These are phyloP conservation scores for Pichia sp. DNA, from an alignment of 1,139 yeast genomes.

Conservation along the genomic window DNA sequence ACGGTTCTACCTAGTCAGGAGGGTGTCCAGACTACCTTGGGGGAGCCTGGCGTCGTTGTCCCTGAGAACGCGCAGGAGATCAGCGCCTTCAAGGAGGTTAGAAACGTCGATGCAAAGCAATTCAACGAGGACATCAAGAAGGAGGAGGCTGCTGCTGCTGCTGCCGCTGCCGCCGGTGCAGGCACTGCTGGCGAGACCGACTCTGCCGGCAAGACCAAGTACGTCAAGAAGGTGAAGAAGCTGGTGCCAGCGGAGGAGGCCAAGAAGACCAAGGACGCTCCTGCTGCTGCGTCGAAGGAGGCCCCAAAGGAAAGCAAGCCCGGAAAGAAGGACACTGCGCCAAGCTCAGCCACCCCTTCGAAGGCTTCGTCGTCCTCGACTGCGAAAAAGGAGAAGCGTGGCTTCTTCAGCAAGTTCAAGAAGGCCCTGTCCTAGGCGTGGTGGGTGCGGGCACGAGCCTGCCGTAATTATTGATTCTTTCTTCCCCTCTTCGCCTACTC, in stretches of 20 bases:
- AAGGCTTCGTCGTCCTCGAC: slow-evolving; percentile 8
- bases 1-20: slow-evolving; percentile 48
- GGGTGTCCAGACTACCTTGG: slow-evolving; percentile 41
- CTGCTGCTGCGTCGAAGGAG: slow-evolving; percentile 1
- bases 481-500: neutral
- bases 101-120: slow-evolving; percentile 45
- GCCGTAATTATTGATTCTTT: neutral
- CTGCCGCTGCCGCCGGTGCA: slow-evolving; percentile 9
- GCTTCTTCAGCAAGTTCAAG: slow-evolving; percentile 11
- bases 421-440: slow-evolving; percentile 6
- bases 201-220: slow-evolving; percentile 23
- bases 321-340: neutral
- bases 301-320: slow-evolving; percentile 1
- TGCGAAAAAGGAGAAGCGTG: slow-evolving; percentile 13
- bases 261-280: slow-evolving; percentile 20
- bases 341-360: neutral
- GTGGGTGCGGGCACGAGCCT: no score
- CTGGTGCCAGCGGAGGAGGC: slow-evolving; percentile 21
- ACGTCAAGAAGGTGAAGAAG: slow-evolving; percentile 34
- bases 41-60: slow-evolving; percentile 59
- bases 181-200: slow-evolving; percentile 7
- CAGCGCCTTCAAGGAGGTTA: slow-evolving; percentile 45
- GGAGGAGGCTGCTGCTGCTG: slow-evolving; percentile 12
- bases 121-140: slow-evolving; percentile 36
- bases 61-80: slow-evolving; percentile 48